phyloP scores from a whole-genome alignment of 1,284 basidiomycete species.

The Ustilago crameri region DNA sequence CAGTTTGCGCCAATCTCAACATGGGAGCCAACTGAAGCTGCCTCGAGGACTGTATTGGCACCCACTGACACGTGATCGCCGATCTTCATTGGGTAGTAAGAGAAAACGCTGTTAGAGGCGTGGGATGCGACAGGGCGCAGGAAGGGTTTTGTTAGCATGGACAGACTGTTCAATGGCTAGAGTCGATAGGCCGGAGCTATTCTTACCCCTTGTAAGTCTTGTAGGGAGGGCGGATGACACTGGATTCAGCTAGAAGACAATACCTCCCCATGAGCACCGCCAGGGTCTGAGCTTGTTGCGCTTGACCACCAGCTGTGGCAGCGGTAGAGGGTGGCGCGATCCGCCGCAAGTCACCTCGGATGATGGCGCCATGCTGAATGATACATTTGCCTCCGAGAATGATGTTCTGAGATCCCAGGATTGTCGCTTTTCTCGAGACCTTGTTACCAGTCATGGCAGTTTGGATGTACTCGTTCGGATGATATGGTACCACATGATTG shows the following conservation, averaged over 20 bases:
- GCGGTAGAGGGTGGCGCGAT: constrained; percentile 79
- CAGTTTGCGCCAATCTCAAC: constrained; percentile 96
- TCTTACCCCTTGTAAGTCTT: constrained; percentile 75
- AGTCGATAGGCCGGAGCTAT: not conserved
- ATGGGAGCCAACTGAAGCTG: constrained; percentile 90
- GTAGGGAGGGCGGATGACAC: constrained; percentile 77
- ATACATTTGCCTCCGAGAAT: constrained; percentile 97
- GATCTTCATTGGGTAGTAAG: constrained; percentile 97
- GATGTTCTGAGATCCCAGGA: constrained; percentile 94
- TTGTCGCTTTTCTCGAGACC: constrained; percentile 90
- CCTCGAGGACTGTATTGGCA: constrained; percentile 85
- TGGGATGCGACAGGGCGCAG: not conserved
- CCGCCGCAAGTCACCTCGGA: constrained; percentile 82
- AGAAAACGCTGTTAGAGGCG: constrained; percentile 75
- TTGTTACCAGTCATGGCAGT: constrained; percentile 83
- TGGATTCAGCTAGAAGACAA: constrained; percentile 87
- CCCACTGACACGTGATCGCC: constrained; percentile 95
- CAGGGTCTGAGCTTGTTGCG: constrained; percentile 71
- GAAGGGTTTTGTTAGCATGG: not conserved
- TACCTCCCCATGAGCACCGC: constrained; percentile 92
- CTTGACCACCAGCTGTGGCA: constrained; percentile 68
- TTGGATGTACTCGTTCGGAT: constrained; percentile 58
- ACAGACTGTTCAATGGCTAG: too few relatives aligned
- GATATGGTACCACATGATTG: constrained; percentile 33
- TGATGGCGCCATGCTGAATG: constrained; percentile 86